Percentiles rank a stretch among this genome's conserved stretches.
phyloP scores from a whole-genome alignment of 768 basidiomycete genomes.

The Lyophyllum atratum region DNA sequence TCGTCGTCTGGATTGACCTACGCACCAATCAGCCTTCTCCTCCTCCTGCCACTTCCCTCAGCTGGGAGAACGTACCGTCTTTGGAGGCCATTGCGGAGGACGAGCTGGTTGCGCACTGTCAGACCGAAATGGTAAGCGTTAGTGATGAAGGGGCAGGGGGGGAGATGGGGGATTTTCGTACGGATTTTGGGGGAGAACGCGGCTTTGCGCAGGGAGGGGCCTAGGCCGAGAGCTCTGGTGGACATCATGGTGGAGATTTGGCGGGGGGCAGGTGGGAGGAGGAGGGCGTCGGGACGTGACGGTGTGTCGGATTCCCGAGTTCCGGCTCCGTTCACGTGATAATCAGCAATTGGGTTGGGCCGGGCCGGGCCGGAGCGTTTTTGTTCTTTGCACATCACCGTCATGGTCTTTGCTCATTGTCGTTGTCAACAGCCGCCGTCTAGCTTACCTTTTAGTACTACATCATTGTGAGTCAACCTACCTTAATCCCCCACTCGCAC shows the following conservation, averaged over 20 bases:
- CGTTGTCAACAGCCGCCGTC: background rate
- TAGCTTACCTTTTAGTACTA: background rate
- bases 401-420: background rate
- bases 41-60: background rate
- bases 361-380: background rate
- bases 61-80: conserved; percentile 38
- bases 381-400: background rate
- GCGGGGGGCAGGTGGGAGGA: background rate
- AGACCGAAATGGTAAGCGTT: background rate
- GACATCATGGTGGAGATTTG: conserved; percentile 35
- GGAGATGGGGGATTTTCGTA: conserved; percentile 20
- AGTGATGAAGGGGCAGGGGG: background rate
- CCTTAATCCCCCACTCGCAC: background rate
- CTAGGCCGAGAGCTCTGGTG: conserved; percentile 59
- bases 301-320: background rate
- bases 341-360: no score
- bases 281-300: conserved; percentile 10
- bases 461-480: background rate
- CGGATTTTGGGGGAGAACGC: conserved; percentile 41
- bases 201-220: conserved; percentile 54
- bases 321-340: conserved; percentile 14
- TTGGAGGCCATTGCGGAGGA: conserved; percentile 37
- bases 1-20: conserved; percentile 65
- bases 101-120: conserved; percentile 44
- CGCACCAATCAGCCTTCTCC: background rate